Percentiles rank a stretch among this genome's conserved stretches.
phyloP scores from a whole-genome alignment of 768 basidiomycete species.

The Coprinellus aureogranulatus region DNA sequence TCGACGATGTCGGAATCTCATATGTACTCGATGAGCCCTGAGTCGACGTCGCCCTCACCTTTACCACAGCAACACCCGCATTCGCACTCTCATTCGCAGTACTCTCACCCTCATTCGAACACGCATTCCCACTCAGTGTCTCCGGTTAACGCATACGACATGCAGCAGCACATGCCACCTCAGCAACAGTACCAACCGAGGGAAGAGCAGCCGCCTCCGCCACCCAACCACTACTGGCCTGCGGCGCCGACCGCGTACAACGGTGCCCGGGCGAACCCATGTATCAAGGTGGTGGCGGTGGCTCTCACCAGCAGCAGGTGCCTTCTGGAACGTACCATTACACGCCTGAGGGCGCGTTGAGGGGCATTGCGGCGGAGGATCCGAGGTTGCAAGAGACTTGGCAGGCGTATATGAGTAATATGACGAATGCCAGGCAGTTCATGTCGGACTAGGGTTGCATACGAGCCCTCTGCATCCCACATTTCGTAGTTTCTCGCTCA shows the following conservation, averaged over 20 bases:
- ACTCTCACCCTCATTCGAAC: neutral
- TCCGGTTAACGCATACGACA: neutral
- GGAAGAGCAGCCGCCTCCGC: neutral
- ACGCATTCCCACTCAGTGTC: neutral
- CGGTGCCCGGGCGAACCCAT: neutral
- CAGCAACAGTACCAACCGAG: neutral
- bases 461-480: neutral
- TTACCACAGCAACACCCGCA: too few species aligned
- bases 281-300: conserved; percentile 12
- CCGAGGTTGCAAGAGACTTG: conserved; percentile 64
- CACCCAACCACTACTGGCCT: conserved; percentile 1
- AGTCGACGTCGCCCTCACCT: neutral
- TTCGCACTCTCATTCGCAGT: conserved; percentile 1
- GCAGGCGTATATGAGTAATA: conserved; percentile 64
- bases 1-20: neutral
- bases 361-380: conserved; percentile 52
- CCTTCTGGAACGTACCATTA: conserved; percentile 41
- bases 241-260: neutral
- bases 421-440: conserved; percentile 19
- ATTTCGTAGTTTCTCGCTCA: neutral
- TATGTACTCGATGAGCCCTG: neutral
- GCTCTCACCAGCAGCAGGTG: conserved; percentile 14
- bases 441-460: neutral
- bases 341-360: conserved; percentile 44
- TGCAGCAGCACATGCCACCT: neutral